Evolutionary conservation across 1,139 yeast genomes (phyloP).

Genomic region (Sugiyamaella sp.): DNA sequence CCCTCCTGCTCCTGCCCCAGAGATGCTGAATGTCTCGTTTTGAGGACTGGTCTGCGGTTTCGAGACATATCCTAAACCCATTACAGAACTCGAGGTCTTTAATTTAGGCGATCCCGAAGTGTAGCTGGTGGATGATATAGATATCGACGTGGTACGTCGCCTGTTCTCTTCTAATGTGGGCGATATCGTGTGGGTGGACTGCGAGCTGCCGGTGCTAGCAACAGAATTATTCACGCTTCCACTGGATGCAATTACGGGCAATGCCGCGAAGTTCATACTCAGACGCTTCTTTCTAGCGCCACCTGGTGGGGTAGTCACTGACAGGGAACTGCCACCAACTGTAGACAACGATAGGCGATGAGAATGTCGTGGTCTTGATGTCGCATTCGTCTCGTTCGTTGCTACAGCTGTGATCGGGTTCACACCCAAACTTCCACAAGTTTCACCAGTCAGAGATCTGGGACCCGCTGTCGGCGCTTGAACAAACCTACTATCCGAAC

Average conservation of each 20-base stretch:
- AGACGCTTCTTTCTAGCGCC: slow-evolving; percentile 33
- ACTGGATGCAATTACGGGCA: slow-evolving; percentile 31
- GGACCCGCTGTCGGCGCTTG: too few relatives aligned
- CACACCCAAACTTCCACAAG: too few relatives aligned
- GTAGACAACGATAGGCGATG: slow-evolving; percentile 12
- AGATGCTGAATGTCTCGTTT: slow-evolving; percentile 1
- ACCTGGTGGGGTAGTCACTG: slow-evolving; percentile 23
- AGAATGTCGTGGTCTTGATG: slow-evolving; percentile 13
- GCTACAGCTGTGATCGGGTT: background rate
- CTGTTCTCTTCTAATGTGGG: background rate
- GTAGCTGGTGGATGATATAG: background rate
- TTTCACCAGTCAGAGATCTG: background rate
- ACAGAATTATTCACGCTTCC: background rate
- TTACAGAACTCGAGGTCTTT: background rate
- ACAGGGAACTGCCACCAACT: slow-evolving; percentile 4
- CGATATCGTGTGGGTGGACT: background rate
- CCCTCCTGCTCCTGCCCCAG: too few relatives aligned
- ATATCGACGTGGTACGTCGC: slow-evolving; percentile 3
- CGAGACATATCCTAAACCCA: slow-evolving; percentile 1
- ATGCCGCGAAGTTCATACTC: slow-evolving; percentile 36
- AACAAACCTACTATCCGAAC: too few relatives aligned
- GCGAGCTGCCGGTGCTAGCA: background rate
- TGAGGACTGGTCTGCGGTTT: slow-evolving; percentile 4
- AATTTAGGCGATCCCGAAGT: slow-evolving; percentile 5
- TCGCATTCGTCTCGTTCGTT: background rate